Evolutionary conservation across 805 yeast species (phyloP), one percentile per base, ranked within the genome.

Genomic region (Kodamaea neixiangensis): DNA sequence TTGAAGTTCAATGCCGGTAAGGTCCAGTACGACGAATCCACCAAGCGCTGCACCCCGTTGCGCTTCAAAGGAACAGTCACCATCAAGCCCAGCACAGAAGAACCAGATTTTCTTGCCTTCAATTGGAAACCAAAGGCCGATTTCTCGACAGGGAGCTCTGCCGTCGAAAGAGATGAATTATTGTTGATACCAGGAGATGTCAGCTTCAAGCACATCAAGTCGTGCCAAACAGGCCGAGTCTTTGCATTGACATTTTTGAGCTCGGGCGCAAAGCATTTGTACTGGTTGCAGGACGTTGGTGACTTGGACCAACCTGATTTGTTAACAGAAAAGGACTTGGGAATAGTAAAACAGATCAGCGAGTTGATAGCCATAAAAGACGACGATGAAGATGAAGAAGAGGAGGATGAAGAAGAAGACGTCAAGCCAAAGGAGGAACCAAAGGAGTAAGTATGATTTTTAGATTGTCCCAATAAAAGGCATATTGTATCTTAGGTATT

Each of bases 121-220:
- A 73, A 70, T 48, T 89, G 96, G 96, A 69, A 77, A 37, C 89
- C 96, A 29, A 80, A 87, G 50, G 81, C 78, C 25, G 73, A 67
- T 41, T 66, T 73, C 4, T 73, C 75, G 5, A 51, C 53, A 19
- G 66, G 72, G 15, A 72, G 76, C 19, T 77, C 72, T 46, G 38
- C 55, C 14, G 57, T 73, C 7, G 82, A 78, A 50, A 74, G 73
- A 42, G 87, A 83, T 49, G 91, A 85, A 56, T 74, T 88, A 52
- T 73, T 89, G 56, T 80, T 89, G 40, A 83, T 89, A 58, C 94
- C 96, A 0, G 96, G 96, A 1, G 97, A 90, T 61, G 93, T 87
- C 47, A 81, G 85, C 40, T 88, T 91, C 83, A 79, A 80, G 54
- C 87, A 81, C 49, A 81, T 88, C 41, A 67, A 75, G 46, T 81